These are phyloP conservation scores for Obba rivulosa DNA, from an alignment of 768 basidiomycete species.

Conservation along the genomic window DNA sequence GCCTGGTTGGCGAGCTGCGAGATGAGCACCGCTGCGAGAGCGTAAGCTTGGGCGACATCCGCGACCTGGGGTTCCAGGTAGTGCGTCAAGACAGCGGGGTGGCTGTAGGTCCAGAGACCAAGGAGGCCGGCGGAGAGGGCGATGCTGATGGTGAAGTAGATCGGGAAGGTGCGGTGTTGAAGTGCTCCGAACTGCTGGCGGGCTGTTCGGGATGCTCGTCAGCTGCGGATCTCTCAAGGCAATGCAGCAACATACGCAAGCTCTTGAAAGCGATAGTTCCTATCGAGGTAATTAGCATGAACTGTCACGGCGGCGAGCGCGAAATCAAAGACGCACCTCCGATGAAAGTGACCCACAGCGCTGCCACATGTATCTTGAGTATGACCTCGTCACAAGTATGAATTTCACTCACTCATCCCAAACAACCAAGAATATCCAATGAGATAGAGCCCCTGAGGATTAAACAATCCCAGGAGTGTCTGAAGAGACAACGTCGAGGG, in stretches of 20 bases:
- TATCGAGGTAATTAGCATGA: constrained; percentile 14
- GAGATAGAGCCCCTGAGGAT: constrained; percentile 37
- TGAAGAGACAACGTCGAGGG: constrained; percentile 12
- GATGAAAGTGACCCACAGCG: constrained; percentile 64
- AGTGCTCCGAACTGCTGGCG: constrained; percentile 69
- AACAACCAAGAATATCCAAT: constrained; percentile 59
- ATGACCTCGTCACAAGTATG: background rate
- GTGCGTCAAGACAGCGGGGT: constrained; percentile 48
- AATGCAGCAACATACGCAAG: constrained; percentile 41
- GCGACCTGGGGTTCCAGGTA: constrained; percentile 41
- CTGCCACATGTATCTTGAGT: constrained; percentile 12
- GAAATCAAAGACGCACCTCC: constrained; percentile 36
- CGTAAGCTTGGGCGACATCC: constrained; percentile 64
- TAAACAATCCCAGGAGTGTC: constrained; percentile 19
- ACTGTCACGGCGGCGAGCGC: constrained; percentile 4
- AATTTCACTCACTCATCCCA: constrained; percentile 56
- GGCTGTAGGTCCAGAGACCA: constrained; percentile 51
- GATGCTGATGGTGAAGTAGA: constrained; percentile 66
- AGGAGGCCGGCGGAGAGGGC: constrained; percentile 49
- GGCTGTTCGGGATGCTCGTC: constrained; percentile 31
- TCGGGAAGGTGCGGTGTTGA: constrained; percentile 69
- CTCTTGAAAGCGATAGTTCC: constrained; percentile 57
- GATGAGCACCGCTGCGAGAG: constrained; percentile 40
- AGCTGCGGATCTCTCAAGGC: background rate
- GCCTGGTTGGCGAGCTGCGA: constrained; percentile 59